Base-by-base conservation (phyloP, 306 rosid genomes). In the Dalbergia cochinchinensis region DNA sequence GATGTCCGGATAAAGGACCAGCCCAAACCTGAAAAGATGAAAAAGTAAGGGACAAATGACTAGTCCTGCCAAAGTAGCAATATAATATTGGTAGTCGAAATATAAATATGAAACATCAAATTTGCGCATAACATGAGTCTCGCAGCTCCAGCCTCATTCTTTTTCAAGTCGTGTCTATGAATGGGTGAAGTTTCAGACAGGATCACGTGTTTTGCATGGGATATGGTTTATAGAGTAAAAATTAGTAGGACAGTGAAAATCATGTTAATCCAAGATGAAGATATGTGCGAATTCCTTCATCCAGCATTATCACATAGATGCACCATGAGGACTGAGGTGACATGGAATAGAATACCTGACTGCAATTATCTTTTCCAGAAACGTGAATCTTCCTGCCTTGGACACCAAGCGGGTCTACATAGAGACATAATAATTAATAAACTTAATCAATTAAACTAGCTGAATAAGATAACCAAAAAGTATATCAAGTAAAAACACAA, bases 331-430 rank as follows among this genome's bases (percentile, higher is more conserved):
- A 37, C 41, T 44, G 50, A 82, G 65, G 73, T 58, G 78, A 73
- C 55, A 53, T 42, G 47, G 60, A 70, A 71, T 76, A 69, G 69
- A 60, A 73, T 70, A 94, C 99, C 99, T 95, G 96, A 71, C 45
- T 20, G 83, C 97, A 86, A 35, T 85, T 92, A 73, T 89, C 91
- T 71, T 60, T 34, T 81, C 97, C 99, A 69, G 94, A 16, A 80
- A 53, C 86, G 67, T 81, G 13, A 84, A 92, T 91, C 82, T 91
- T 92, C 84, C 98, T 93, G 80, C 99, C 99, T 80, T 94, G 98
- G 80, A 94, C 91, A 65, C 98, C 98, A 86, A 92, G 92, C 39
- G 90, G 75, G 72, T 94, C 98, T 94, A 88, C 86, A 62, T 42
- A 84, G 60, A 61, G 9, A 76, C 65, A 72, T 48, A 37, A 83